Percentiles rank a stretch among this genome's conserved stretches.
phyloP scores from a whole-genome alignment of 768 basidiomycete species.

The Russula vinacea region DNA sequence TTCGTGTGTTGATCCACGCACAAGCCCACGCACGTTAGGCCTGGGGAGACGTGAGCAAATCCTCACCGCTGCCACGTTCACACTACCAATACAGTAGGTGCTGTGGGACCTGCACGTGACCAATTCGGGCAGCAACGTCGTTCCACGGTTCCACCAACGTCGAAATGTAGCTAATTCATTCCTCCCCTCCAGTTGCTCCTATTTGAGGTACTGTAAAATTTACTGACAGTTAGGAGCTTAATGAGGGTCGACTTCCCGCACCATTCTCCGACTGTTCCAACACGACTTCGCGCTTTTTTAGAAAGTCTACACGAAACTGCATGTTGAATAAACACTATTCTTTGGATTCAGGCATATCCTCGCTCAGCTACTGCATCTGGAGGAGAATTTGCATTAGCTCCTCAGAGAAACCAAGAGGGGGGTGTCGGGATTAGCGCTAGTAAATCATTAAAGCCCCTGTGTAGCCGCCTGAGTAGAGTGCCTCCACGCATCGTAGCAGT shows the following conservation, averaged over 20 bases:
- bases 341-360: constrained; percentile 46
- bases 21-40: constrained; percentile 27
- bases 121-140: too few species aligned
- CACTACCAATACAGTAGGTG: too few species aligned
- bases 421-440: constrained; percentile 68
- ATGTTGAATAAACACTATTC: neutral
- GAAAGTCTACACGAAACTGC: constrained; percentile 31
- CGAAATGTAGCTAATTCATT: too few species aligned
- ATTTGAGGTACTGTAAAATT: too few species aligned
- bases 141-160: too few species aligned
- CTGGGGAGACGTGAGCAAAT: constrained; percentile 16
- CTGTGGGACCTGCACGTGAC: too few species aligned
- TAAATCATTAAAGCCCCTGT: constrained; percentile 90
- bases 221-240: constrained; percentile 84
- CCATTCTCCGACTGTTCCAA: constrained; percentile 92
- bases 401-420: constrained; percentile 66
- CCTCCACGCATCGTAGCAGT: constrained; percentile 59
- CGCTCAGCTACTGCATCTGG: constrained; percentile 48
- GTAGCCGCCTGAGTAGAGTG: constrained; percentile 81
- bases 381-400: constrained; percentile 36
- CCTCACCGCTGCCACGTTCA: constrained; percentile 27
- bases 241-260: constrained; percentile 95
- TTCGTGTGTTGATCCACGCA: constrained; percentile 24
- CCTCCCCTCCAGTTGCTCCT: too few species aligned
- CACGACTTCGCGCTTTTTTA: constrained; percentile 55